Percentiles rank a stretch among this genome's conserved stretches.
Conservation (phyloP, 164 flowering plant species). For the Paratinospora sagittata region DNA sequence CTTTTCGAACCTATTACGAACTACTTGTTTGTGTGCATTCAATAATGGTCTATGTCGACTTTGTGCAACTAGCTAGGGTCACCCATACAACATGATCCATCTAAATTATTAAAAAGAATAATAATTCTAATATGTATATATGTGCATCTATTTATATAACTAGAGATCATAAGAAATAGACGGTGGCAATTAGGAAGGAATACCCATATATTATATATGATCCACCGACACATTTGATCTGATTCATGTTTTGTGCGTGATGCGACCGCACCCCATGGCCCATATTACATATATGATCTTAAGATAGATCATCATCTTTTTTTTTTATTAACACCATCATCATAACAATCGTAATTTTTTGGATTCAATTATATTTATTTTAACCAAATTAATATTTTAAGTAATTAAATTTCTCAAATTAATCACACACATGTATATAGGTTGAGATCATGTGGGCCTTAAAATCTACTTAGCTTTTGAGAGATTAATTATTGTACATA, state of each 20-base stretch:
- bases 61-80: conserved; percentile 4
- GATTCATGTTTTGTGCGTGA: conserved; percentile 3
- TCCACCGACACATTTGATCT: conserved; percentile 9
- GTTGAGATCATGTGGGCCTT: no score
- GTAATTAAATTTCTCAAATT: no score
- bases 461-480: no score
- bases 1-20: background rate
- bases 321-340: background rate
- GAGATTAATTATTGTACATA: no score
- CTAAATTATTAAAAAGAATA: background rate
- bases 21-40: conserved; percentile 1
- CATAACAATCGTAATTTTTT: background rate
- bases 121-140: background rate
- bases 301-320: background rate
- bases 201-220: background rate
- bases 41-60: conserved; percentile 20
- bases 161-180: background rate
- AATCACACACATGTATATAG: no score
- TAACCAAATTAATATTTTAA: background rate
- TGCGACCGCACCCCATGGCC: background rate
- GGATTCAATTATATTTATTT: no score
- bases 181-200: background rate
- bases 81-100: conserved; percentile 12
- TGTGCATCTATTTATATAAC: background rate
- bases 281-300: background rate